Conservation (phyloP, 2,329 filamentous ascomycete species). For the Aspergillus terreus region DNA sequence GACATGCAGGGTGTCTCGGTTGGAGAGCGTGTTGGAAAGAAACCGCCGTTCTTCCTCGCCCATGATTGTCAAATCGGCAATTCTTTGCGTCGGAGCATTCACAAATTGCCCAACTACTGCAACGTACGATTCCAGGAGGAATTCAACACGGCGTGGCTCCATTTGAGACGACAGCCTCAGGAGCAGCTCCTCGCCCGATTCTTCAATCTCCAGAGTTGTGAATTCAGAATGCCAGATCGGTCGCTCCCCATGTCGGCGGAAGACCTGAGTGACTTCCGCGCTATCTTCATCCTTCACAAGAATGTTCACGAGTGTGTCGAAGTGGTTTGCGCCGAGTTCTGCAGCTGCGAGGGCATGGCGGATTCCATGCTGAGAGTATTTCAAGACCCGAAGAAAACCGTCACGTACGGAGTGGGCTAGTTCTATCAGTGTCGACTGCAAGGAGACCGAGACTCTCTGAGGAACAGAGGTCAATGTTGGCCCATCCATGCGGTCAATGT, state of each 20-base stretch:
- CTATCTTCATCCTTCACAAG: constrained; percentile 1
- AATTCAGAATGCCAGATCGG: constrained; percentile 1
- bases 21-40: not conserved
- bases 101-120: not conserved
- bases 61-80: not conserved
- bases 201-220: not conserved
- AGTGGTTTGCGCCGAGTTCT: not conserved
- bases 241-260: not conserved
- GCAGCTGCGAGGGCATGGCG: not conserved
- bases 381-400: not conserved
- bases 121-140: not conserved
- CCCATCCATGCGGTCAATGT: not conserved
- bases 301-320: constrained; percentile 2
- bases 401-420: not conserved
- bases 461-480: not conserved
- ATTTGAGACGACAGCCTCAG: constrained; percentile 1
- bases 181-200: not conserved
- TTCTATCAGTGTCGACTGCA: not conserved
- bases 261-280: not conserved
- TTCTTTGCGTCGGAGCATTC: not conserved
- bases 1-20: not conserved
- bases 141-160: constrained; percentile 3
- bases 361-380: not conserved
- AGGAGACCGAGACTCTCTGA: not conserved
- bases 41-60: not conserved